Evolutionary conservation across 164 flowering plant species (phyloP).

Genomic region (Tetracentron sinense): DNA sequence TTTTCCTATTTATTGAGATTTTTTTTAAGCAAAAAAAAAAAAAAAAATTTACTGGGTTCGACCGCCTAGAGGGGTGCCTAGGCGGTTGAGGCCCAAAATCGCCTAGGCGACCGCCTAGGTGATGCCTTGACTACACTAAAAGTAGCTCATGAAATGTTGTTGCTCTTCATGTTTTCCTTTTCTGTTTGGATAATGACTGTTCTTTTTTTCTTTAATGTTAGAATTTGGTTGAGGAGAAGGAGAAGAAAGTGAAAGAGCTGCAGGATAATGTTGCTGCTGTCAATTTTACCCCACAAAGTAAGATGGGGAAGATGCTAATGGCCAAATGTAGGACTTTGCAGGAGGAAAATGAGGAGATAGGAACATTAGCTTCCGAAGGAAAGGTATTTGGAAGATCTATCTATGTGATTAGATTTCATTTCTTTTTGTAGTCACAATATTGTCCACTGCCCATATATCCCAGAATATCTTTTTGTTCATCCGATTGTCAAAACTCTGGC

Average conservation of each 20-base stretch:
- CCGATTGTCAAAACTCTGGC: too few relatives aligned
- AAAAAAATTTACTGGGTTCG: too few relatives aligned
- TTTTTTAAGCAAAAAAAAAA: too few relatives aligned
- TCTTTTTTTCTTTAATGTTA: slow-evolving; percentile 26
- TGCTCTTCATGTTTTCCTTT: slow-evolving; percentile 1
- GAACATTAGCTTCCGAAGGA: slow-evolving; percentile 88
- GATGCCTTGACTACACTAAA: too few relatives aligned
- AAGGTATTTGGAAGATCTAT: slow-evolving; percentile 51
- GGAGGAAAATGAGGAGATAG: slow-evolving; percentile 98
- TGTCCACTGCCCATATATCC: too few relatives aligned
- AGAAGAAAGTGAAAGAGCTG: slow-evolving; percentile 87
- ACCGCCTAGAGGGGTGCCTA: too few relatives aligned
- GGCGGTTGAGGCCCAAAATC: too few relatives aligned
- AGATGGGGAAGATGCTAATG: slow-evolving; percentile 96
- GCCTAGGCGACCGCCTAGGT: too few relatives aligned
- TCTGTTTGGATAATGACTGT: background rate
- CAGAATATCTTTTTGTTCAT: too few relatives aligned
- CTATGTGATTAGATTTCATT: background rate
- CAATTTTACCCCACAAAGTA: slow-evolving; percentile 85
- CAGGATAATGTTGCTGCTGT: slow-evolving; percentile 88
- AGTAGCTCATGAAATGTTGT: background rate
- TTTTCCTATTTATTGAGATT: too few relatives aligned
- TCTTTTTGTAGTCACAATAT: background rate
- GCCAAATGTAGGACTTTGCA: slow-evolving; percentile 91
- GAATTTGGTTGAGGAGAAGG: slow-evolving; percentile 97